Conservation (phyloP, 83 land plant genomes). For the Isoetes engelmannii region DNA sequence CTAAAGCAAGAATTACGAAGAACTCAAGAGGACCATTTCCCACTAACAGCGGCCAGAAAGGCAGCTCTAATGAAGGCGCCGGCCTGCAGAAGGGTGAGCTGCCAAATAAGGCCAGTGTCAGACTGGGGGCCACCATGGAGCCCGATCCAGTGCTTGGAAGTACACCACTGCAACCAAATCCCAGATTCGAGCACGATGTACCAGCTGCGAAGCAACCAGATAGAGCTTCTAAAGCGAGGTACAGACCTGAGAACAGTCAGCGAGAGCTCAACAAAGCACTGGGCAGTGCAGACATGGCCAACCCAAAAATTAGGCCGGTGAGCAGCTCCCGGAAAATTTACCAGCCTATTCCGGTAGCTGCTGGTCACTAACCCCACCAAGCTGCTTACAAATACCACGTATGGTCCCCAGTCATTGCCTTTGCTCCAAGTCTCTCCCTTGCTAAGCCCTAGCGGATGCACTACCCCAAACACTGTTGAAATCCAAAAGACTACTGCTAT, state of each 20-base stretch:
- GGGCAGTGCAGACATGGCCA: neutral
- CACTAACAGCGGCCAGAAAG: conserved; percentile 12
- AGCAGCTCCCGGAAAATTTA: neutral
- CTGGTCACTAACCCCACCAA: neutral
- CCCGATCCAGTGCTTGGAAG: neutral
- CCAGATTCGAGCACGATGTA: conserved; percentile 4
- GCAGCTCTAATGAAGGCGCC: conserved; percentile 9
- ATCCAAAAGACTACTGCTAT: conserved; percentile 7
- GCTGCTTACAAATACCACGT: neutral
- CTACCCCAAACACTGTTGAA: conserved; percentile 6
- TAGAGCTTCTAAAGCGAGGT: neutral
- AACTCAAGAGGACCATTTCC: too few relatives aligned
- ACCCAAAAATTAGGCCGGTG: too few relatives aligned
- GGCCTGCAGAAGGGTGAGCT: conserved; percentile 2
- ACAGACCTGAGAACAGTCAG: neutral
- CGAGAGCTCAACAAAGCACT: conserved; percentile 6
- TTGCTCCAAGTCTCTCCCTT: conserved; percentile 2
- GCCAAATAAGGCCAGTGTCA: conserved; percentile 1
- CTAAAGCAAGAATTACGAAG: too few relatives aligned
- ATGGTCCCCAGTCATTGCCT: neutral
- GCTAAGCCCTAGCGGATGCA: conserved; percentile 10
- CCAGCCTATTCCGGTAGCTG: neutral
- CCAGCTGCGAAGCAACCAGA: neutral
- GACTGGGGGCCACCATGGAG: conserved; percentile 6
- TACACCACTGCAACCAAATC: conserved; percentile 7